Conservation (phyloP, 495 filamentous ascomycete species). For the Tuber umbilicatum region DNA sequence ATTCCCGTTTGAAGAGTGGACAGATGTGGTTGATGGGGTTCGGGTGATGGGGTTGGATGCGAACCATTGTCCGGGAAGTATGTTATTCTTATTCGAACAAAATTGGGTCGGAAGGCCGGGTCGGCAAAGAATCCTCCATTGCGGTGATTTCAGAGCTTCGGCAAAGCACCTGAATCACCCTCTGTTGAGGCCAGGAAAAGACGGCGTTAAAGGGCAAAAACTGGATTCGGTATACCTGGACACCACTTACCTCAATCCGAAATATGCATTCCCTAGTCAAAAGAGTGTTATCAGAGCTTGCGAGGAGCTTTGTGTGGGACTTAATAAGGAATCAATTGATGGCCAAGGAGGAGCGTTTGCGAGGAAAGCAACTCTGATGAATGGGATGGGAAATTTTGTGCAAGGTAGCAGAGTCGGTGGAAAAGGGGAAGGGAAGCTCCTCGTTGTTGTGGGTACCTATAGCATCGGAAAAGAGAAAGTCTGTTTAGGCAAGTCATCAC, state of each 20-base stretch:
- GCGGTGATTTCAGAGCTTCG: conserved; percentile 91
- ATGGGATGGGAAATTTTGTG: conserved; percentile 44
- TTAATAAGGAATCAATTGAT: conserved; percentile 51
- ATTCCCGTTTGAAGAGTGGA: conserved; percentile 74
- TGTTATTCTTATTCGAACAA: conserved; percentile 89
- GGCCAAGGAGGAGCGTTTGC: conserved; percentile 48
- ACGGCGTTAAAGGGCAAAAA: conserved; percentile 68
- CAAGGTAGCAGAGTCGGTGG: neutral
- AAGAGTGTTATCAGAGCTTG: conserved; percentile 79
- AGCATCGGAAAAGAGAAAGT: conserved; percentile 97
- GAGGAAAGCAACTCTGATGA: conserved; percentile 50
- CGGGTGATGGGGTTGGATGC: conserved; percentile 90
- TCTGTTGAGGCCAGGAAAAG: conserved; percentile 57
- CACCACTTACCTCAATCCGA: conserved; percentile 92
- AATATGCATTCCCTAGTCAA: conserved; percentile 90
- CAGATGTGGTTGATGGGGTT: conserved; percentile 64
- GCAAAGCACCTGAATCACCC: conserved; percentile 80
- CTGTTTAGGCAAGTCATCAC: conserved; percentile 82
- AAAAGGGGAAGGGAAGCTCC: conserved; percentile 54
- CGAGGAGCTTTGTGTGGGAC: conserved; percentile 72
- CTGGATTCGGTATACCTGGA: conserved; percentile 95
- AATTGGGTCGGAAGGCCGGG: conserved; percentile 52
- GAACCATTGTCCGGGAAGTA: conserved; percentile 94
- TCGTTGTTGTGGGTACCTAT: conserved; percentile 94
- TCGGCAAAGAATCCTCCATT: conserved; percentile 79